Conservation (phyloP, 768 basidiomycete species). For the Boletales sp. region DNA sequence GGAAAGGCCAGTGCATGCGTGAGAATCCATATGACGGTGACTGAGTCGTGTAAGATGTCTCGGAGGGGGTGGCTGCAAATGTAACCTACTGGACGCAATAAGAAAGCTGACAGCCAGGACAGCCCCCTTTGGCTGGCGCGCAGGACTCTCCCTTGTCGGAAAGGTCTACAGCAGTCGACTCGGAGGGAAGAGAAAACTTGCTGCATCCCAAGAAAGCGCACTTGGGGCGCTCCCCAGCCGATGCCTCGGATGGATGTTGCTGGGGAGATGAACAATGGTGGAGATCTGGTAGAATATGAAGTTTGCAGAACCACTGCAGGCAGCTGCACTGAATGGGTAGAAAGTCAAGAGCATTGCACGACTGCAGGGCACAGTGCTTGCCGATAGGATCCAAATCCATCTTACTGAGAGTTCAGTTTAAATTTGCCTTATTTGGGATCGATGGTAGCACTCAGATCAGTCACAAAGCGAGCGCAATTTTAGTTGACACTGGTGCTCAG, state of each 20-base stretch:
- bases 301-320: constrained; percentile 53
- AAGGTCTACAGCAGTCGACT: constrained; percentile 21
- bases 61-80: neutral
- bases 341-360: constrained; percentile 67
- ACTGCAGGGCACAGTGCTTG: constrained; percentile 54
- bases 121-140: constrained; percentile 32
- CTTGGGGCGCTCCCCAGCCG: constrained; percentile 34
- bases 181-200: constrained; percentile 51
- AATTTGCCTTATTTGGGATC: too few relatives aligned
- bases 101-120: constrained; percentile 48
- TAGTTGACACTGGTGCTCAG: constrained; percentile 1
- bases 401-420: too few relatives aligned
- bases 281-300: constrained; percentile 56
- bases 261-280: constrained; percentile 48
- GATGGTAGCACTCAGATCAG: too few relatives aligned
- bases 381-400: constrained; percentile 56
- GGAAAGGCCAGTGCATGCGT: constrained; percentile 42
- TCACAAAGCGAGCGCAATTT: neutral
- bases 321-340: constrained; percentile 74
- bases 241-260: neutral
- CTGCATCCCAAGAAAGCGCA: constrained; percentile 52
- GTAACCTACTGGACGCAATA: constrained; percentile 62
- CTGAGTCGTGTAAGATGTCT: constrained; percentile 33
- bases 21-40: constrained; percentile 65
- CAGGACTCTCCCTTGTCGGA: neutral